phyloP scores from a whole-genome alignment of 2,329 filamentous ascomycete genomes.

The Aaosphaeria pasadenensis region DNA sequence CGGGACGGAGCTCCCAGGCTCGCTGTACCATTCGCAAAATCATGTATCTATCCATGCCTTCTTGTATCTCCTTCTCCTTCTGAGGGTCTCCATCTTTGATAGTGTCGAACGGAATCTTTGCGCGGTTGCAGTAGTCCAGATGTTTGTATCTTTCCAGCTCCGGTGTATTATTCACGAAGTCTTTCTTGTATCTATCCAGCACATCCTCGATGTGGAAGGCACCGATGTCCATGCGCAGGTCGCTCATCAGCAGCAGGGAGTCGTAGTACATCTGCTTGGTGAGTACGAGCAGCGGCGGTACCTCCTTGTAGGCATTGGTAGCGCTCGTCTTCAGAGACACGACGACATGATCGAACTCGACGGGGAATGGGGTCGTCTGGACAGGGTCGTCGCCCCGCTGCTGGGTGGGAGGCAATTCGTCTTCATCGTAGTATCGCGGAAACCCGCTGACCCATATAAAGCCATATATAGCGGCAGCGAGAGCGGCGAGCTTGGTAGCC shows the following conservation, averaged over 20 bases:
- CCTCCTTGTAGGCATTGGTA: conserved; percentile 53
- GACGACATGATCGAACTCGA: conserved; percentile 39
- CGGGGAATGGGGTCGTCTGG: conserved; percentile 14
- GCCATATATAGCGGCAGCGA: conserved; percentile 18
- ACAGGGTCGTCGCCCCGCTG: conserved; percentile 3
- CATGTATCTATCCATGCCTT: conserved; percentile 38
- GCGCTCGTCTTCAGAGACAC: conserved; percentile 57
- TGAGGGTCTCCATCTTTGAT: conserved; percentile 13
- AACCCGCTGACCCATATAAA: conserved; percentile 33
- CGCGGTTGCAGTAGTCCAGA: conserved; percentile 26
- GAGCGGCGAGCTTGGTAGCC: conserved; percentile 17
- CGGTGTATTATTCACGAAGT: conserved; percentile 24
- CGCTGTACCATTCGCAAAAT: conserved; percentile 35
- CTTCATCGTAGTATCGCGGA: conserved; percentile 30
- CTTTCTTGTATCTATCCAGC: conserved; percentile 24
- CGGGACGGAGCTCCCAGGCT: conserved; percentile 36
- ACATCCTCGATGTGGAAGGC: conserved; percentile 37
- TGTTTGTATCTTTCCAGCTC: conserved; percentile 38
- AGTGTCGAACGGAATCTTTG: conserved; percentile 23
- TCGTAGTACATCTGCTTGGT: conserved; percentile 28
- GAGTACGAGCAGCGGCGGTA: conserved; percentile 40
- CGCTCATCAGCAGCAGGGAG: conserved; percentile 38
- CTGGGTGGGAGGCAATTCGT: conserved; percentile 14
- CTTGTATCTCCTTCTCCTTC: conserved; percentile 17
- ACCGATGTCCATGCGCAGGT: conserved; percentile 32